Evolutionary conservation across 345 rosid genomes (phyloP).

Genomic region (Brassica nigra): DNA sequence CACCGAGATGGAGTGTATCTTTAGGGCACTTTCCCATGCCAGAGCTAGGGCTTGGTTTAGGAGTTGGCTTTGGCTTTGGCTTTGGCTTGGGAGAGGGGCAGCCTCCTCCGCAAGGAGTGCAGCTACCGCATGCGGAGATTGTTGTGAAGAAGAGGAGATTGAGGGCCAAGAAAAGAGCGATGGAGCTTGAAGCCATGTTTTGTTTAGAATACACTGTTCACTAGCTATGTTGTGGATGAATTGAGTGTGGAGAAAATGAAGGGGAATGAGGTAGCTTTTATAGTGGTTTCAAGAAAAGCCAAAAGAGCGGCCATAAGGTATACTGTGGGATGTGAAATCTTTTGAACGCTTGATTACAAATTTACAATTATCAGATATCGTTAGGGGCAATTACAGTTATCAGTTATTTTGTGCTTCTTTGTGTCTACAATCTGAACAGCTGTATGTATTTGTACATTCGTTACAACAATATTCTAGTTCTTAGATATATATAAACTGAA

Average conservation of each 20-base stretch:
- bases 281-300: conserved; percentile 30
- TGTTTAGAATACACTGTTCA: conserved; percentile 12
- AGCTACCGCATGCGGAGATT: conserved; percentile 42
- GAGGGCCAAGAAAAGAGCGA: conserved; percentile 38
- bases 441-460: background rate
- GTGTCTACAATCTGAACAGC: background rate
- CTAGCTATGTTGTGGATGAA: conserved; percentile 20
- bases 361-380: too few species aligned
- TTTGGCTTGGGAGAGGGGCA: conserved; percentile 64
- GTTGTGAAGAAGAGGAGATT: conserved; percentile 39
- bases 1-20: conserved; percentile 56
- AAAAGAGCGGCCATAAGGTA: conserved; percentile 4
- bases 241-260: conserved; percentile 31
- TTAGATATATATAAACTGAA: background rate
- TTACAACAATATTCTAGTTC: background rate
- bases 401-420: background rate
- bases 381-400: too few species aligned
- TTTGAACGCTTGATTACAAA: conserved; percentile 14
- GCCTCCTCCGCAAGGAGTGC: conserved; percentile 45
- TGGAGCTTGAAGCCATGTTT: conserved; percentile 39
- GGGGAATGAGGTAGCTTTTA: conserved; percentile 23
- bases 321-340: background rate
- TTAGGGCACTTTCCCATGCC: conserved; percentile 45
- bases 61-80: conserved; percentile 53
- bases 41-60: conserved; percentile 38